Percentiles rank a stretch among this genome's conserved stretches.
Evolutionary conservation across 106 monocot genomes (phyloP).

Genomic region (Allium sativum): DNA sequence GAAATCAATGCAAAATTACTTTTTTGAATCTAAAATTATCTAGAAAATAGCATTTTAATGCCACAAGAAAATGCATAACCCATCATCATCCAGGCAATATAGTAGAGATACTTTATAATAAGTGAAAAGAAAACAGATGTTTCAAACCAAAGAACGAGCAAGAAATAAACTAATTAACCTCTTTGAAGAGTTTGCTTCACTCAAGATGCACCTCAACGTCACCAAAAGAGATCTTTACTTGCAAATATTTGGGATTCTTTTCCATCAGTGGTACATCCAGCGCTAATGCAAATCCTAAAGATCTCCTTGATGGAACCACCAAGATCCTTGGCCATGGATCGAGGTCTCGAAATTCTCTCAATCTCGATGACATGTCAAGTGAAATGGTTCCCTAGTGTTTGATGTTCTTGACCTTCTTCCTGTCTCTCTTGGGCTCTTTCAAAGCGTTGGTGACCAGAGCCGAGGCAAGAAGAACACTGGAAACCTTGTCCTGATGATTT

Average conservation of each 20-base stretch:
- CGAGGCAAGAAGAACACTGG: conserved; percentile 48
- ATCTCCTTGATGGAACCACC: conserved; percentile 49
- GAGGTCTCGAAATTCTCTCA: conserved; percentile 31
- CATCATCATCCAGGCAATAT: too few species aligned
- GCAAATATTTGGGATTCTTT: conserved; percentile 59
- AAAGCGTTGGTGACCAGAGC: conserved; percentile 60
- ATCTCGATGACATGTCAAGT: conserved; percentile 58
- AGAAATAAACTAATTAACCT: background rate
- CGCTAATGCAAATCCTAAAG: conserved; percentile 51
- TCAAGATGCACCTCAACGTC: conserved; percentile 35
- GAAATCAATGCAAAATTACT: too few species aligned
- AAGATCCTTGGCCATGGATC: conserved; percentile 63
- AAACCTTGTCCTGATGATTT: conserved; percentile 59
- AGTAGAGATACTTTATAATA: too few species aligned
- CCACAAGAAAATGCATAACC: too few species aligned
- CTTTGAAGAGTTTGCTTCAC: background rate
- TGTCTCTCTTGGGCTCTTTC: conserved; percentile 60
- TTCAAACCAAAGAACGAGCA: too few species aligned
- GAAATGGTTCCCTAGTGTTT: conserved; percentile 58
- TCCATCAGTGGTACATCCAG: conserved; percentile 57
- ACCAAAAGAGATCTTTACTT: conserved; percentile 34
- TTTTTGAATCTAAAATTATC: too few species aligned
- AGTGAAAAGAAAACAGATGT: too few species aligned
- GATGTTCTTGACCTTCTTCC: conserved; percentile 69
- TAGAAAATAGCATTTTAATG: too few species aligned